These are phyloP conservation scores for Funneliformis geosporum DNA, from an alignment of 192 early-diverging fungal species.

Conservation along the genomic window DNA sequence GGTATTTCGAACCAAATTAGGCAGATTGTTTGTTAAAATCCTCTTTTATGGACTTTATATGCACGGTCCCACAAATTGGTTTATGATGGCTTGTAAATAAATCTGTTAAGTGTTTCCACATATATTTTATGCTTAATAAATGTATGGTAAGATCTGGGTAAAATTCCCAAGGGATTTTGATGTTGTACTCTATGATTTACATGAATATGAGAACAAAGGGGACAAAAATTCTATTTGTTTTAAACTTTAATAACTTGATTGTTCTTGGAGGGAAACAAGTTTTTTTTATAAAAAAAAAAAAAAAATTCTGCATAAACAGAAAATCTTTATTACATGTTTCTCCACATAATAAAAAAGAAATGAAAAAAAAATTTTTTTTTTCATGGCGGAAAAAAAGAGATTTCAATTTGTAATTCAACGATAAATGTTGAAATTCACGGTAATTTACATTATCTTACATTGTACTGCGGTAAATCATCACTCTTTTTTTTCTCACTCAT, in stretches of 20 bases:
- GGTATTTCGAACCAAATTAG: background rate
- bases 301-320: no score
- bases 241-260: background rate
- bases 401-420: background rate
- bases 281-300: background rate
- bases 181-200: background rate
- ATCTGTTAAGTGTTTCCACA: background rate
- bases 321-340: no score
- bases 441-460: background rate
- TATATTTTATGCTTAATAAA: background rate
- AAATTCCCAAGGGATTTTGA: background rate
- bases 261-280: background rate
- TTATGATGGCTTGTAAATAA: background rate
- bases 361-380: no score
- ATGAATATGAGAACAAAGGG: background rate
- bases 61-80: background rate
- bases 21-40: background rate
- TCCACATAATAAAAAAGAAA: no score
- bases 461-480: background rate
- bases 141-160: background rate
- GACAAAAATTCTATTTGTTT: background rate
- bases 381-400: background rate
- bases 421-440: background rate
- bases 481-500: background rate
- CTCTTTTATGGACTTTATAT: background rate